phyloP scores from a whole-genome alignment of 495 filamentous ascomycete genomes.

The Hyaloscypha bicolor region DNA sequence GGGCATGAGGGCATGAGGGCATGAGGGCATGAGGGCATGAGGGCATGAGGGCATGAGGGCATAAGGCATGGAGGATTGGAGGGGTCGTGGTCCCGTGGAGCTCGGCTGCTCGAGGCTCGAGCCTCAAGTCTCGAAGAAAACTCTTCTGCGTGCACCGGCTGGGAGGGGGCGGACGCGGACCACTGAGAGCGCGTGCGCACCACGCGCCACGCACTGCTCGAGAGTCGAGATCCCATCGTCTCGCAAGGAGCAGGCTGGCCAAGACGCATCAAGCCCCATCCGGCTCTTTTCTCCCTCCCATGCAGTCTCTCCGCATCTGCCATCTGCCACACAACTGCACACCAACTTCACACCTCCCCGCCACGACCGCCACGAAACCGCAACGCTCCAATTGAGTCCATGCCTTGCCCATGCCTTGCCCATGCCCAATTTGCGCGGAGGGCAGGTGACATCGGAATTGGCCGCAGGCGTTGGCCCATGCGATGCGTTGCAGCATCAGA shows the following conservation, averaged over 20 bases:
- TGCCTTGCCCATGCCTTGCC: too few relatives aligned
- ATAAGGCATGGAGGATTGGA: too few relatives aligned
- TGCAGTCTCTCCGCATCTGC: conserved; percentile 2
- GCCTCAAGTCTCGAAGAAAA: not conserved
- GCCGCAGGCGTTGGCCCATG: conserved; percentile 10
- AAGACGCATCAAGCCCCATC: conserved; percentile 17
- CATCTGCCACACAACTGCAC: not conserved
- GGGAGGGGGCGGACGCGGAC: not conserved
- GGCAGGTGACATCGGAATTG: conserved; percentile 30
- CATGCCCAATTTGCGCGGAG: conserved; percentile 9
- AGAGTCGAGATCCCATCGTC: too few relatives aligned
- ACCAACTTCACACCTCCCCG: not conserved
- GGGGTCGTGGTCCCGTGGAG: too few relatives aligned
- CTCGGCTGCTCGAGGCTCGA: too few relatives aligned
- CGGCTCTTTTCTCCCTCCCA: conserved; percentile 21
- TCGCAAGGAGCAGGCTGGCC: too few relatives aligned
- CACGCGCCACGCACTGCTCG: too few relatives aligned
- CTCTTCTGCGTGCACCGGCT: not conserved
- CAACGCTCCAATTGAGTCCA: conserved; percentile 3
- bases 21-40: too few relatives aligned
- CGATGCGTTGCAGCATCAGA: conserved; percentile 11
- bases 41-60: too few relatives aligned
- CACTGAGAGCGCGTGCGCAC: not conserved
- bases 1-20: too few relatives aligned
- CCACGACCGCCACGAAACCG: conserved; percentile 15